Conservation (phyloP, 2,329 filamentous ascomycete species). For the Colletotrichum musae region DNA sequence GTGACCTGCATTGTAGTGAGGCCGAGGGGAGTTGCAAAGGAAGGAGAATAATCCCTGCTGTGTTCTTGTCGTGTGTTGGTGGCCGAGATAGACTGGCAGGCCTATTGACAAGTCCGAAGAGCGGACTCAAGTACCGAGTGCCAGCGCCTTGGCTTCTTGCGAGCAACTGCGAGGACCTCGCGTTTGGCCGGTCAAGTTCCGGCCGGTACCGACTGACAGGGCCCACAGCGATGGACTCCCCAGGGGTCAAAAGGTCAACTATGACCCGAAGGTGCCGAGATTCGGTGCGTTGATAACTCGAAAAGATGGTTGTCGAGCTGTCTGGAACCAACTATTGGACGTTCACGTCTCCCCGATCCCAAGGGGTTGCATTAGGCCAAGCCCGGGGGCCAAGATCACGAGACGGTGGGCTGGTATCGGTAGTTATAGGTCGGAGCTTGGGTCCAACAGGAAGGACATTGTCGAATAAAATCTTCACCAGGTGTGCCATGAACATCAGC, state of each 20-base stretch:
- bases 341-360: not conserved
- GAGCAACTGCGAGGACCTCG: not conserved
- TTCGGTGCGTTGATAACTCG: conserved; percentile 27
- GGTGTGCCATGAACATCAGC: not conserved
- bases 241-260: not conserved
- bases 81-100: not conserved
- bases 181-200: conserved; percentile 13
- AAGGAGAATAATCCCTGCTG: not conserved
- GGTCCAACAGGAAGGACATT: not conserved
- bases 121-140: not conserved
- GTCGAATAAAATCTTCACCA: not conserved
- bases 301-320: conserved; percentile 9
- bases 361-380: conserved; percentile 6
- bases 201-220: not conserved
- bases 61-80: not conserved
- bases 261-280: conserved; percentile 32
- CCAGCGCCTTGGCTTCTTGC: no score
- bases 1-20: conserved; percentile 46
- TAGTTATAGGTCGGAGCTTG: not conserved
- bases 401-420: not conserved
- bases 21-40: not conserved
- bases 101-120: not conserved
- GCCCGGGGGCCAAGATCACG: not conserved
- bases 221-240: no score
- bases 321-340: not conserved